A percentile compares a stretch with the other conserved stretches of the same genome.
These are phyloP conservation scores for Nevesoporus exiguus DNA, from an alignment of 768 basidiomycete genomes.

Conservation along the genomic window DNA sequence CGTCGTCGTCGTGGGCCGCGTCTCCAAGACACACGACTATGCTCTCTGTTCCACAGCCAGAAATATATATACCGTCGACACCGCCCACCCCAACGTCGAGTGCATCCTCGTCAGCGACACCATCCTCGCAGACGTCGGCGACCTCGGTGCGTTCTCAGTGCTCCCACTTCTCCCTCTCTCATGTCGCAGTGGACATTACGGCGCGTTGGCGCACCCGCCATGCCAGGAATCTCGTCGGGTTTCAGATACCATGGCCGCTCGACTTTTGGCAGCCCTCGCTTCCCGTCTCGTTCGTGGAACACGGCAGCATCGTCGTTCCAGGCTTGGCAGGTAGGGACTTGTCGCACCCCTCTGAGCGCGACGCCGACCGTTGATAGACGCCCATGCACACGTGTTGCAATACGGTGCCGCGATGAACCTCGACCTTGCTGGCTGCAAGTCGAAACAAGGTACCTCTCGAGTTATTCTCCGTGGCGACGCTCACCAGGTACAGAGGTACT, in stretches of 20 bases:
- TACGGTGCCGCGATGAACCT: slow-evolving; percentile 70
- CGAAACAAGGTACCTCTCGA: slow-evolving; percentile 49
- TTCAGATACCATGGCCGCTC: slow-evolving; percentile 26
- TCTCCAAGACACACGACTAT: slow-evolving; percentile 34
- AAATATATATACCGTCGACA: slow-evolving; percentile 71
- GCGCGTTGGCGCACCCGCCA: slow-evolving; percentile 21
- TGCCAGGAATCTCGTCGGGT: not conserved
- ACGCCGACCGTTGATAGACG: slow-evolving; percentile 43
- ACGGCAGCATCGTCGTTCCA: slow-evolving; percentile 56
- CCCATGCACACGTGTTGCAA: slow-evolving; percentile 74
- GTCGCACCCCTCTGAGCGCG: not conserved
- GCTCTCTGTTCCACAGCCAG: slow-evolving; percentile 51
- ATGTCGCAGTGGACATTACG: slow-evolving; percentile 19
- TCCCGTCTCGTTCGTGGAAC: slow-evolving; percentile 24
- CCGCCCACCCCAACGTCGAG: slow-evolving; percentile 46
- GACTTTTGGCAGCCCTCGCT: slow-evolving; percentile 19
- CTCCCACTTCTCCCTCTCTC: not conserved
- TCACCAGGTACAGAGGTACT: slow-evolving; percentile 51
- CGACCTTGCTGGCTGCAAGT: slow-evolving; percentile 53
- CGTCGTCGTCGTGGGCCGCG: not conserved
- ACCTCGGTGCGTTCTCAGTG: slow-evolving; percentile 39
- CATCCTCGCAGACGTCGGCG: slow-evolving; percentile 47
- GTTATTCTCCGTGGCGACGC: not conserved
- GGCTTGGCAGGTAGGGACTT: slow-evolving; percentile 61
- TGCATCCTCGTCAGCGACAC: slow-evolving; percentile 56